Conservation (phyloP, 23 red algal species). For the Gracilaria vermiculophylla region DNA sequence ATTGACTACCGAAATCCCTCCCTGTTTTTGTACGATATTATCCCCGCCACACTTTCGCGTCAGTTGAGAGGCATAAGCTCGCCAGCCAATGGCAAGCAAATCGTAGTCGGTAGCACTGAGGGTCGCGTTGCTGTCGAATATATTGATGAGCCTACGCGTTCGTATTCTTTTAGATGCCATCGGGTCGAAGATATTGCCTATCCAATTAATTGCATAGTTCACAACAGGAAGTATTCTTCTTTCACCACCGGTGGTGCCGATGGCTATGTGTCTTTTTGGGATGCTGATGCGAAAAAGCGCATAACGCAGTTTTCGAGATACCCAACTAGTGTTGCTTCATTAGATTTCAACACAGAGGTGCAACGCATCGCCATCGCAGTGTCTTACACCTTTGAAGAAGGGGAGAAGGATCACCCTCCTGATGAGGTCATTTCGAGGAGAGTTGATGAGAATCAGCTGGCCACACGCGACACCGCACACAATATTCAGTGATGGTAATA, state of each 20-base stretch:
- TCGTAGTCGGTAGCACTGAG: conserved; percentile 86
- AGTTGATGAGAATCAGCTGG: conserved; percentile 53
- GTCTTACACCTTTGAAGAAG: conserved; percentile 76
- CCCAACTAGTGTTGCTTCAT: conserved; percentile 47
- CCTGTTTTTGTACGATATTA: conserved; percentile 15
- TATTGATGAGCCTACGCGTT: conserved; percentile 59
- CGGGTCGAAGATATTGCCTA: conserved; percentile 60
- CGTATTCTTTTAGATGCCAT: conserved; percentile 96
- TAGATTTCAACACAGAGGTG: conserved; percentile 41
- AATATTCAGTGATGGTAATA: background rate
- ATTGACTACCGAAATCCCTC: conserved; percentile 27
- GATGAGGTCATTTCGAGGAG: conserved; percentile 56
- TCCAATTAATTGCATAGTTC: conserved; percentile 78
- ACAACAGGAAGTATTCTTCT: conserved; percentile 68
- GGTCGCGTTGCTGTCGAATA: conserved; percentile 89
- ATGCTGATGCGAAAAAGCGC: conserved; percentile 86
- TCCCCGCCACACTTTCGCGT: conserved; percentile 57
- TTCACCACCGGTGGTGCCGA: conserved; percentile 85
- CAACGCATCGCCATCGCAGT: conserved; percentile 59
- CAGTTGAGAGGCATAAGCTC: conserved; percentile 85
- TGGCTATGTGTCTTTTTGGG: conserved; percentile 86
- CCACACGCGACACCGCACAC: conserved; percentile 18
- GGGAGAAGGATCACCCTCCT: conserved; percentile 65
- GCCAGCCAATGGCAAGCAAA: conserved; percentile 57
- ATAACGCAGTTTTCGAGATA: conserved; percentile 71